These are phyloP conservation scores for Blastobotrys malaysiensis DNA, from an alignment of 1,139 yeast genomes.

Conservation along the genomic window DNA sequence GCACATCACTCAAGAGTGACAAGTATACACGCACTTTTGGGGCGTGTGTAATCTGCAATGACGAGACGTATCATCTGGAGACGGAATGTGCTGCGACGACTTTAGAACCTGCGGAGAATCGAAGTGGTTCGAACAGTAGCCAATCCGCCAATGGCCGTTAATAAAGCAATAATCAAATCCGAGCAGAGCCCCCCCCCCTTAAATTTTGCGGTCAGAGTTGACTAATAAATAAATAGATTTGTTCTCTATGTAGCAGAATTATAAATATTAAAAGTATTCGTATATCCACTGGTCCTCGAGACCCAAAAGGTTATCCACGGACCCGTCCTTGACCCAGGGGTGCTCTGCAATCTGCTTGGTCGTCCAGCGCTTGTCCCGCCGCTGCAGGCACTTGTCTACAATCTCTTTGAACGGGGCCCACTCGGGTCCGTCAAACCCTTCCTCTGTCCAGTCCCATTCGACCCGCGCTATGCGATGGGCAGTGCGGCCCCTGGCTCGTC, in stretches of 20 bases:
- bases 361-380: slow-evolving; percentile 47
- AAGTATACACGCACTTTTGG: neutral
- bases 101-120: neutral
- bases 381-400: slow-evolving; percentile 49
- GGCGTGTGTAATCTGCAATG: too few relatives aligned
- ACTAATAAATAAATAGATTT: slow-evolving; percentile 1
- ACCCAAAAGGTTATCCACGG: slow-evolving; percentile 2
- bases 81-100: neutral
- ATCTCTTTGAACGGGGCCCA: slow-evolving; percentile 47
- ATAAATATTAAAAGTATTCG: slow-evolving; percentile 1
- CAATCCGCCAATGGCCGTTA: neutral
- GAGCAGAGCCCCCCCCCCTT: slow-evolving; percentile 13
- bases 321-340: slow-evolving; percentile 31
- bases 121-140: neutral
- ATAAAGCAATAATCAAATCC: slow-evolving; percentile 19
- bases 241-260: neutral
- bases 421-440: slow-evolving; percentile 24
- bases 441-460: slow-evolving; percentile 78
- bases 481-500: slow-evolving; percentile 47
- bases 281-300: neutral
- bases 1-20: neutral
- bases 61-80: neutral
- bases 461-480: slow-evolving; percentile 89
- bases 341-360: slow-evolving; percentile 37
- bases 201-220: neutral